Conservation (phyloP, 2,329 filamentous ascomycete genomes). For the Exutisphaerella laricina region DNA sequence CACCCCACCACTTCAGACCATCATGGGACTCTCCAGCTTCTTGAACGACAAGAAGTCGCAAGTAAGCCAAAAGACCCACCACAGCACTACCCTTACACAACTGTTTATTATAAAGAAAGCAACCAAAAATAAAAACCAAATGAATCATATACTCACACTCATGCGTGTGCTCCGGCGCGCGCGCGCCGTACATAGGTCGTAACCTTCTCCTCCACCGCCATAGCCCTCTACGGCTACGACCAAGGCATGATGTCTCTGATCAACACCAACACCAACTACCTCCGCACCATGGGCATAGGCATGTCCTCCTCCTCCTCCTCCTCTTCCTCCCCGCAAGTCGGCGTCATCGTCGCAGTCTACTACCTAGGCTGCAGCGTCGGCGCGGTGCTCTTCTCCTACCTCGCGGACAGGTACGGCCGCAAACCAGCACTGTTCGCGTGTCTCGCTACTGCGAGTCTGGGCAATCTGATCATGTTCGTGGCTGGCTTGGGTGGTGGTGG, state of each 20-base stretch:
- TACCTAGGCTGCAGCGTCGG: slow-evolving; percentile 57
- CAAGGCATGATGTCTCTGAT: slow-evolving; percentile 50
- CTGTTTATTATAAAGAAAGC: too few relatives aligned
- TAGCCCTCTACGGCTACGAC: slow-evolving; percentile 47
- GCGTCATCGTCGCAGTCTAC: slow-evolving; percentile 57
- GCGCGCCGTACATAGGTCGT: too few relatives aligned
- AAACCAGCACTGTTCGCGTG: slow-evolving; percentile 53
- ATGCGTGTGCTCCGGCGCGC: slow-evolving; percentile 1
- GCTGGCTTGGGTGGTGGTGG: slow-evolving; percentile 45
- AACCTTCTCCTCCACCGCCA: slow-evolving; percentile 49
- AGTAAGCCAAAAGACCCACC: slow-evolving; percentile 9
- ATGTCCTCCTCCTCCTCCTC: too few relatives aligned
- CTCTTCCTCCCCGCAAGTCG: slow-evolving; percentile 54
- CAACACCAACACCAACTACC: slow-evolving; percentile 78
- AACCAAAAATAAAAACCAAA: too few relatives aligned
- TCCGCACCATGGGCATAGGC: slow-evolving; percentile 93
- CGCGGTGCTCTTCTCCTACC: slow-evolving; percentile 51
- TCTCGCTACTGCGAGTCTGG: slow-evolving; percentile 49
- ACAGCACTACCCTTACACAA: background rate
- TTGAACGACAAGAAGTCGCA: slow-evolving; percentile 22
- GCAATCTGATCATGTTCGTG: slow-evolving; percentile 57
- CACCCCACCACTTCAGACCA: slow-evolving; percentile 1
- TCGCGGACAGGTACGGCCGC: slow-evolving; percentile 50
- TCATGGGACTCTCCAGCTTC: slow-evolving; percentile 8
- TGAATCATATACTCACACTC: slow-evolving; percentile 28